A percentile compares a stretch with the other conserved stretches of the same genome.
Evolutionary conservation across 2,329 filamentous ascomycete genomes (phyloP).

Genomic region (Tolypocladium cylindrosporum): DNA sequence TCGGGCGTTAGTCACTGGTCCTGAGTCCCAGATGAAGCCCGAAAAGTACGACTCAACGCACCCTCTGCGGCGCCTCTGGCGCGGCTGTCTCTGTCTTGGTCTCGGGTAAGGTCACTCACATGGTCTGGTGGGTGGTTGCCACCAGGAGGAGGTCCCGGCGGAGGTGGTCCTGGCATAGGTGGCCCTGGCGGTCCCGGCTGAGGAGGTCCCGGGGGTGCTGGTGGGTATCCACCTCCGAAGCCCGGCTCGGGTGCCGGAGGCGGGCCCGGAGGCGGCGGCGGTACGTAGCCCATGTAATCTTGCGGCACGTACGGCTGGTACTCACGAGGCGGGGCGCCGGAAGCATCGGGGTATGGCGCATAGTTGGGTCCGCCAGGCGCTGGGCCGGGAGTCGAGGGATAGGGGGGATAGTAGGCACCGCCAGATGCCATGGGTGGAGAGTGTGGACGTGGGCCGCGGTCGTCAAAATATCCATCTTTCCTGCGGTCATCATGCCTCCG

Average conservation of each 20-base stretch:
- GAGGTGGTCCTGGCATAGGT: conserved; percentile 18
- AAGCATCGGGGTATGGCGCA: conserved; percentile 15
- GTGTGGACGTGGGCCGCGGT: conserved; percentile 24
- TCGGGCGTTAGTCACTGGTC: conserved; percentile 10
- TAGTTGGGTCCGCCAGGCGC: conserved; percentile 4
- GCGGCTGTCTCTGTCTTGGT: conserved; percentile 10
- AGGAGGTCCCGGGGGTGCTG: conserved; percentile 13
- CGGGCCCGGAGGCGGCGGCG: conserved; percentile 26
- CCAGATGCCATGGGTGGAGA: conserved; percentile 42
- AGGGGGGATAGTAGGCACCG: conserved; percentile 38
- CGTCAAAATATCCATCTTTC: conserved; percentile 24
- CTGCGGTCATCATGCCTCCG: conserved; percentile 19
- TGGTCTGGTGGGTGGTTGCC: conserved; percentile 27
- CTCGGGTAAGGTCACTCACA: conserved; percentile 31
- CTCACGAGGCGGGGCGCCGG: conserved; percentile 19
- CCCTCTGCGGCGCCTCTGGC: conserved; percentile 22
- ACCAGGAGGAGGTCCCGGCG: conserved; percentile 21
- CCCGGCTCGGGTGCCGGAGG: conserved; percentile 9
- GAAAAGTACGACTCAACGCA: conserved; percentile 23
- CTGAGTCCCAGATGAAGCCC: conserved; percentile 3
- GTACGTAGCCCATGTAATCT: conserved; percentile 31
- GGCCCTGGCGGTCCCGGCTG: conserved; percentile 3
- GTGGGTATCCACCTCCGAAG: conserved; percentile 9
- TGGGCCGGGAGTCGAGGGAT: conserved; percentile 20
- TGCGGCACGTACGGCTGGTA: conserved; percentile 31